Base-by-base conservation (phyloP, 371 early-diverging fungal species). In the Lichtheimia hyalospora region DNA sequence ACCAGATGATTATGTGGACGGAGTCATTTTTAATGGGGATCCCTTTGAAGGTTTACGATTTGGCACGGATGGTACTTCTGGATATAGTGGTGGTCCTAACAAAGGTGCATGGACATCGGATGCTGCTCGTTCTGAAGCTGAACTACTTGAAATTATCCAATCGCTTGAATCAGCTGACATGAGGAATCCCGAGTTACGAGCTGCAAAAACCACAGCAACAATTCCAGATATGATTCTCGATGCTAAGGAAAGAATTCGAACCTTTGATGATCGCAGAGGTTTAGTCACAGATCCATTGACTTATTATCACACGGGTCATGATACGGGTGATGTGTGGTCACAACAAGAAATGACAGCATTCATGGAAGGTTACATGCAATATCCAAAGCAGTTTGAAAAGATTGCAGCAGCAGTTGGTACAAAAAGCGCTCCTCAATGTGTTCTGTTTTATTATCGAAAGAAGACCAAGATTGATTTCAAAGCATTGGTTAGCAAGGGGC, bases 371-470 rank as follows among this genome's bases (percentile, higher is more conserved):
- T 90, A 94, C 51, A 81, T 92, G 62, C 81, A 83, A 57, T 89
- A 87, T 61, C 96, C 96, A 0, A 97, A 97, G 68, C 89, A 92
- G 69, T 97, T 97, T 73, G 89, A 87, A 20, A 91, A 90, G 69
- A 95, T 97, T 52, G 84, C 96, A 0, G 70, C 77, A 7, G 81
- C 79, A 12, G 61, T 97, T 16, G 83, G 82, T 16, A 78, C 83
- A 62, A 97, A 97, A 75, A 85, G 88, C 0, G 84, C 90, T 14
- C 75, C 85, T 20, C 94, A 95, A 62, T 95, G 95, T 63, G 93
- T 96, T 7, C 64, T 90, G 40, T 94, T 93, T 52, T 97, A 95
- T 68, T 97, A 97, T 70, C 90, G 94, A 24, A 92, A 93, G 62
- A 95, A 96, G 78, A 87, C 85, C 51, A 88, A 91, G 67, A 83